phyloP scores from a whole-genome alignment of 2,329 filamentous ascomycete species.

The Aspergillus eucalypticola region DNA sequence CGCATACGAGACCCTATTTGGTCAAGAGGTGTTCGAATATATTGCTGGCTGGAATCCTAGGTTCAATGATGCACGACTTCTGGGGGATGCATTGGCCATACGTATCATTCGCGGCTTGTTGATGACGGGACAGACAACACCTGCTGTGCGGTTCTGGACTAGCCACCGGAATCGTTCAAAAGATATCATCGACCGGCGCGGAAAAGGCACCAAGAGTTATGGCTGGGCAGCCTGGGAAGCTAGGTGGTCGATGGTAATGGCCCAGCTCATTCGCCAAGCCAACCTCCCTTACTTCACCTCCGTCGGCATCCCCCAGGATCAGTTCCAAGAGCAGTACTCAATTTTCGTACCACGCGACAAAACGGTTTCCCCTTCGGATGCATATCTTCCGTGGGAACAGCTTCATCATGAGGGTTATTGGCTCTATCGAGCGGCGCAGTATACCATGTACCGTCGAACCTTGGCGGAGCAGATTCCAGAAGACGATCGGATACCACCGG shows the following conservation, averaged over 20 bases:
- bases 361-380: conserved; percentile 49
- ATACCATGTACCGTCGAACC: conserved; percentile 52
- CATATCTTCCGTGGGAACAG: conserved; percentile 58
- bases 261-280: conserved; percentile 57
- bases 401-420: conserved; percentile 66
- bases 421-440: conserved; percentile 55
- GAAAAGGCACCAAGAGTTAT: conserved; percentile 84
- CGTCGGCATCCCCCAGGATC: conserved; percentile 27
- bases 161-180: conserved; percentile 71
- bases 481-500: conserved; percentile 59
- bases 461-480: conserved; percentile 58
- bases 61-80: conserved; percentile 88
- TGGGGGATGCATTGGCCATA: conserved; percentile 79
- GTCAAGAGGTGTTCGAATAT: conserved; percentile 79
- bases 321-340: conserved; percentile 29
- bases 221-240: conserved; percentile 94
- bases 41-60: conserved; percentile 87
- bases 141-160: conserved; percentile 78
- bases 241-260: conserved; percentile 65
- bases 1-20: conserved; percentile 80
- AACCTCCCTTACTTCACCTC: conserved; percentile 50
- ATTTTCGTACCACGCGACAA: conserved; percentile 56
- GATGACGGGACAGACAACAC: conserved; percentile 75
- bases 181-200: conserved; percentile 77
- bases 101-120: conserved; percentile 80